phyloP scores from a whole-genome alignment of 108 stramenopile genomes.

The Parietichytrium sp. region DNA sequence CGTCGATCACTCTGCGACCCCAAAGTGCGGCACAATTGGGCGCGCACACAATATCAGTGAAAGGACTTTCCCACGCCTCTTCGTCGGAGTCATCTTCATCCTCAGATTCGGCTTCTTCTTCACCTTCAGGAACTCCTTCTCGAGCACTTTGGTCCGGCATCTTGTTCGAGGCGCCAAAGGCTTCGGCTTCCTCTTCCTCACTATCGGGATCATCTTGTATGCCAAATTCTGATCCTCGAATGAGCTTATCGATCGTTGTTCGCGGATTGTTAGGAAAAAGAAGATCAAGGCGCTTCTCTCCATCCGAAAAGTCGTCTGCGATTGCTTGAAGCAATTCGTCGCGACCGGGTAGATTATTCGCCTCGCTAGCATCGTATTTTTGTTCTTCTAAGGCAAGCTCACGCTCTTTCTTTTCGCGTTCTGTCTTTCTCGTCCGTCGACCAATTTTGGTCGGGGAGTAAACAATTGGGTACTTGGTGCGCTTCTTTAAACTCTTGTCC shows the following conservation, averaged over 20 bases:
- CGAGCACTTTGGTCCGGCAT: neutral
- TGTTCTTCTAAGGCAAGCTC: neutral
- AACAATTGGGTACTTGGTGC: neutral
- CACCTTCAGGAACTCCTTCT: slow-evolving; percentile 17
- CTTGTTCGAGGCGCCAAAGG: neutral
- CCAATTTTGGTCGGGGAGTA: neutral
- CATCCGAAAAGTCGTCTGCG: neutral
- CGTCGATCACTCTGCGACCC: slow-evolving; percentile 60
- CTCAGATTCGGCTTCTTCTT: neutral
- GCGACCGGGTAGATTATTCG: neutral
- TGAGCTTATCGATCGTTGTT: slow-evolving; percentile 4
- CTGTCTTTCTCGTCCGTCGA: too few relatives aligned
- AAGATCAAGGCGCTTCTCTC: neutral
- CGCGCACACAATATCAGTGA: slow-evolving; percentile 38
- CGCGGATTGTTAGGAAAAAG: neutral
- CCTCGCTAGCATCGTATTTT: neutral
- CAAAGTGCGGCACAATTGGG: slow-evolving; percentile 63
- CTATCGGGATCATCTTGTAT: neutral
- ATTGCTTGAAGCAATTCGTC: neutral
- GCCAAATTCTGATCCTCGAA: slow-evolving; percentile 32
- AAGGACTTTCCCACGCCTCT: slow-evolving; percentile 37
- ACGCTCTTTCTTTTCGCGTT: too few relatives aligned
- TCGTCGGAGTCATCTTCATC: slow-evolving; percentile 1
- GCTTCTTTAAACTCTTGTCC: neutral
- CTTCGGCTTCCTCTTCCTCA: neutral